Base-by-base conservation (phyloP, 306 rosid genomes). In the Oxytropis ochrocephala region DNA sequence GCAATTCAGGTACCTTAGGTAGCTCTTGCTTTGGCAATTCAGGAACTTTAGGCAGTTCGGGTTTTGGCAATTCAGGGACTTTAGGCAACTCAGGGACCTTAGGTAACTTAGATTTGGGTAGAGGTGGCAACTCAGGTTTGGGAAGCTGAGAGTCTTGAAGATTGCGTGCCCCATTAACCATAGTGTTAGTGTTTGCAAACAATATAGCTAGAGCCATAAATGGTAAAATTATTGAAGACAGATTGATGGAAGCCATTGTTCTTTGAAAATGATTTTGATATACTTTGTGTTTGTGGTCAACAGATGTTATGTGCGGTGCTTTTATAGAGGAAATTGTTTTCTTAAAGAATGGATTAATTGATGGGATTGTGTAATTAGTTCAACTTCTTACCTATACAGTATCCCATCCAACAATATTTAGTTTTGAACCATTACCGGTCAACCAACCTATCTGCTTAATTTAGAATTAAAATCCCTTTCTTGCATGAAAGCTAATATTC, bases 111-210 rank as follows among this genome's bases (percentile, higher is more conserved):
- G 12, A 1, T 5, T 50, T 14, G 7, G 63, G 6, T 12, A 33
- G 3, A 5, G 49, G 49, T 0, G 18, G 2, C 29, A 24, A 24
- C 1, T 60, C 49, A 1, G 27, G 57, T 8, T 50, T 50, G 18
- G 55, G 55, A 24, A 24, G 29, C 29, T 24, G 3, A 16, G 58
- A 33, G 50, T 84, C 72, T 13, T 48, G 35, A 36, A 81, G 88
- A 60, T 54, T 30, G 44, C 83, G 81, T 8, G 85, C 79, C 39
- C 68, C 83, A 0, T n/a, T 50, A 39, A 69, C 64, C 44, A 49
- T 33, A 16, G 59, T 58, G 33, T 17, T 33, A 24, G 16, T 70
- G 35, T 16, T 63, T 33, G 72, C 14, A 30, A 71, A 43, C 9
- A 64, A 7, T 18, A 69, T 17, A 13, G 55, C 68, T 11, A 75